Evolutionary conservation across 495 filamentous ascomycete species (phyloP).

Genomic region (Neurospora sp.): DNA sequence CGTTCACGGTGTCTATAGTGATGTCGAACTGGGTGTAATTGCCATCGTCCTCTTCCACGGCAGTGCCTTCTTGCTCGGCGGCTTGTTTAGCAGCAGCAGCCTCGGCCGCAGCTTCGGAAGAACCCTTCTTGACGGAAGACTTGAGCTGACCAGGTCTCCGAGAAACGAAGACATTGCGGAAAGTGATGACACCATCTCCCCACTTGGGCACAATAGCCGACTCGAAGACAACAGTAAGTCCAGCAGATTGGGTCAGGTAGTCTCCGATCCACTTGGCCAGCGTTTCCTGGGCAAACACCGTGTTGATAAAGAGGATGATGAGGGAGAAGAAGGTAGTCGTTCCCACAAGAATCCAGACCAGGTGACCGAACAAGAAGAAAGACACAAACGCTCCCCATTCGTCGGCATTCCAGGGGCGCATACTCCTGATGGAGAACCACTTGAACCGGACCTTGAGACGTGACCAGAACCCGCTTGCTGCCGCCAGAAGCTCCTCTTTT

Average conservation of each 20-base stretch:
- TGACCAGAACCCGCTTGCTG: constrained; percentile 87
- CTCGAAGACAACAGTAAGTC: constrained; percentile 93
- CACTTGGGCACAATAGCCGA: constrained; percentile 95
- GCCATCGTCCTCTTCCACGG: constrained; percentile 66
- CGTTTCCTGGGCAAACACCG: constrained; percentile 95
- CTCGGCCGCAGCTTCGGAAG: constrained; percentile 72
- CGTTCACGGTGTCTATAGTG: constrained; percentile 89
- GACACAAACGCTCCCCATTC: constrained; percentile 93
- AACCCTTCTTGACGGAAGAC: constrained; percentile 84
- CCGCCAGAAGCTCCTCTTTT: constrained; percentile 85
- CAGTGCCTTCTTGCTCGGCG: constrained; percentile 22
- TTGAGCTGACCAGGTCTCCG: constrained; percentile 71
- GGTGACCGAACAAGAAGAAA: constrained; percentile 86
- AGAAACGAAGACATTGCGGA: constrained; percentile 95
- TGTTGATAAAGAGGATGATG: constrained; percentile 81
- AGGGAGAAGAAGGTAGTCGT: constrained; percentile 97
- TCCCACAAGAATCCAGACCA: constrained; percentile 88
- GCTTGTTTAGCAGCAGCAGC: constrained; percentile 63
- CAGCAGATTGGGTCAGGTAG: constrained; percentile 88
- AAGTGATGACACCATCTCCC: constrained; percentile 87
- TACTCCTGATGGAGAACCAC: constrained; percentile 92
- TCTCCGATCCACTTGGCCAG: constrained; percentile 88
- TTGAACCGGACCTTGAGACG: constrained; percentile 90
- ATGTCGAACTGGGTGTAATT: constrained; percentile 98
- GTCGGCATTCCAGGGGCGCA: constrained; percentile 90